Percentiles rank a stretch among this genome's conserved stretches.
phyloP scores from a whole-genome alignment of 352 stramenopile genomes.

The Pythium rhizo-oryzae region DNA sequence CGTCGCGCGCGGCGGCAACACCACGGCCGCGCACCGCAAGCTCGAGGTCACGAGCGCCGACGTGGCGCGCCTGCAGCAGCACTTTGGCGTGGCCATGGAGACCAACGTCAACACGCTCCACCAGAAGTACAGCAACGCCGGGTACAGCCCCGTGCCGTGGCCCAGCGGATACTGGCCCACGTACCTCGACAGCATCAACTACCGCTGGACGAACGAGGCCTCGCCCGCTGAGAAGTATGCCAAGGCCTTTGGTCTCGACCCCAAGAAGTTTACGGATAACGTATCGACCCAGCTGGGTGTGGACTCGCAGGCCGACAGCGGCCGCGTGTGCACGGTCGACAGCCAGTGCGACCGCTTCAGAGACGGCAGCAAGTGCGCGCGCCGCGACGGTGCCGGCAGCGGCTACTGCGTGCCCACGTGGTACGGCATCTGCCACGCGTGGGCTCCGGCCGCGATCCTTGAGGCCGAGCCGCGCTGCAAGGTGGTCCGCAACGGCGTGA shows the following conservation, averaged over 20 bases:
- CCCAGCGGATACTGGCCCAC: slow-evolving; percentile 53
- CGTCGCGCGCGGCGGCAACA: slow-evolving; percentile 5
- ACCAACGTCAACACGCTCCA: slow-evolving; percentile 17
- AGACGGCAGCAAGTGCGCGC: slow-evolving; percentile 14
- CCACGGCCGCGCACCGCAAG: neutral
- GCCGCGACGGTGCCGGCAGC: neutral
- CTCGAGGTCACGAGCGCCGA: slow-evolving; percentile 3
- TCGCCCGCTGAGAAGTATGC: slow-evolving; percentile 29
- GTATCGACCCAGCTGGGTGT: slow-evolving; percentile 17
- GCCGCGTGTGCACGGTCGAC: neutral
- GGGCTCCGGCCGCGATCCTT: slow-evolving; percentile 27
- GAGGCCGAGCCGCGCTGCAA: slow-evolving; percentile 25
- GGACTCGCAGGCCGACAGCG: neutral
- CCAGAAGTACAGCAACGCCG: slow-evolving; percentile 12
- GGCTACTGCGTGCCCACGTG: slow-evolving; percentile 28
- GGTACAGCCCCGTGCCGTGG: slow-evolving; percentile 1
- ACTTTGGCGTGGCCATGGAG: slow-evolving; percentile 17
- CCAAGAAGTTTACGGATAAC: slow-evolving; percentile 25
- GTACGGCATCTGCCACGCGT: slow-evolving; percentile 33
- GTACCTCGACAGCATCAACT: slow-evolving; percentile 67
- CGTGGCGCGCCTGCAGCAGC: slow-evolving; percentile 9
- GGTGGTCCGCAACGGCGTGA: slow-evolving; percentile 16
- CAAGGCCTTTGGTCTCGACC: slow-evolving; percentile 17
- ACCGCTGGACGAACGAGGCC: slow-evolving; percentile 29
- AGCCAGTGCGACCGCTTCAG: neutral